These are phyloP conservation scores for Ustilago hordei DNA, from an alignment of 1,284 basidiomycete genomes.

Conservation along the genomic window DNA sequence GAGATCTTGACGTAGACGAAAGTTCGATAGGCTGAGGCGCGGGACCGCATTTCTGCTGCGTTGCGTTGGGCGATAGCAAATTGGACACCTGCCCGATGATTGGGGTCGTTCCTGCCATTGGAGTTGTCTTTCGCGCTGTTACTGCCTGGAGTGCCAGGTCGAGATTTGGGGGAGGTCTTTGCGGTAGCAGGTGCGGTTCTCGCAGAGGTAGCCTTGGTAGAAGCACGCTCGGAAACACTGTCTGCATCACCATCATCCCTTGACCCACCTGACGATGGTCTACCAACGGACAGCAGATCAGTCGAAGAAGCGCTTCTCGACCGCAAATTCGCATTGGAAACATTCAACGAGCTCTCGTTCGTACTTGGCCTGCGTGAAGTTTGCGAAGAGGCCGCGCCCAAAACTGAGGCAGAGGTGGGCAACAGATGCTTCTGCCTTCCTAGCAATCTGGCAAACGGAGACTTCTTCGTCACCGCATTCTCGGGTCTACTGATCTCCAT, in stretches of 20 bases:
- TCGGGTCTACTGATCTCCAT: slow-evolving; percentile 16
- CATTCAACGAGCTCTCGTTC: slow-evolving; percentile 19
- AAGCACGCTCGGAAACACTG: slow-evolving; percentile 14
- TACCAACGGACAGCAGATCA: slow-evolving; percentile 20
- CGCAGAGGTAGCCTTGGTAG: not conserved
- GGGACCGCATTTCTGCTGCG: slow-evolving; percentile 70
- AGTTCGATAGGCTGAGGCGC: slow-evolving; percentile 73
- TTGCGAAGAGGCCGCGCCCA: slow-evolving; percentile 5
- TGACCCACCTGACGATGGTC: slow-evolving; percentile 33
- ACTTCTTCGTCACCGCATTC: slow-evolving; percentile 33
- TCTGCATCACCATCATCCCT: slow-evolving; percentile 30
- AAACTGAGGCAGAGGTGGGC: slow-evolving; percentile 6
- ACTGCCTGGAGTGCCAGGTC: slow-evolving; percentile 26
- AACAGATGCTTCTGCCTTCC: slow-evolving; percentile 29
- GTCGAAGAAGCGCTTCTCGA: slow-evolving; percentile 1
- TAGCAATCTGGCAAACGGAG: slow-evolving; percentile 43
- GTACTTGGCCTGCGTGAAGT: slow-evolving; percentile 17
- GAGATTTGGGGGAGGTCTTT: slow-evolving; percentile 26
- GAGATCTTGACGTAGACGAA: slow-evolving; percentile 85
- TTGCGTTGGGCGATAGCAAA: slow-evolving; percentile 54
- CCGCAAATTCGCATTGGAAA: not conserved
- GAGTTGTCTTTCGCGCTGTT: slow-evolving; percentile 15
- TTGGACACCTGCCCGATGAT: slow-evolving; percentile 33
- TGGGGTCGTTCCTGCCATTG: slow-evolving; percentile 3
- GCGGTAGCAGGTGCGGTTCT: not conserved